phyloP scores from a whole-genome alignment of 768 basidiomycete genomes.

The Lyophyllum semitale region DNA sequence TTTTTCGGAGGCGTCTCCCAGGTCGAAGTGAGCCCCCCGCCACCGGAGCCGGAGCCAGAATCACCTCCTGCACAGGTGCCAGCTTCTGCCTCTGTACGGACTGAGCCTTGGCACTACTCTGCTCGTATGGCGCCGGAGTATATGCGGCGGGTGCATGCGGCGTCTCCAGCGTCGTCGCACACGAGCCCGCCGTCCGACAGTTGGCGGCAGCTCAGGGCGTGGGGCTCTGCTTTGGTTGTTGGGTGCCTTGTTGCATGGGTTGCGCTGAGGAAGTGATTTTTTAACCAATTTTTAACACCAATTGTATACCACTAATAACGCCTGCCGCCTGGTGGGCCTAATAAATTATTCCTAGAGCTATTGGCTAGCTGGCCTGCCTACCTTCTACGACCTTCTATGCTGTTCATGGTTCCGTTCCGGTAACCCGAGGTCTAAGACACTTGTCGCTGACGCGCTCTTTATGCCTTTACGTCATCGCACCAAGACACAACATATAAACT shows the following conservation, averaged over 20 bases:
- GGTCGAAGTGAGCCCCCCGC: constrained; percentile 57
- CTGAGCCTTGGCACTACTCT: not conserved
- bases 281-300: too few species aligned
- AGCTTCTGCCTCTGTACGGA: not conserved
- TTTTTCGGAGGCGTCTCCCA: constrained; percentile 89
- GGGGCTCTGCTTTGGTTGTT: constrained; percentile 29
- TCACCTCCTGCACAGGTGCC: not conserved
- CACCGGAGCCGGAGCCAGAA: not conserved
- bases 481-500: not conserved
- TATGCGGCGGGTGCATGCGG: not conserved
- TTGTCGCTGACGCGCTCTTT: not conserved
- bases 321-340: too few species aligned
- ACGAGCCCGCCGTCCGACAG: not conserved
- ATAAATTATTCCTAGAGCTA: not conserved
- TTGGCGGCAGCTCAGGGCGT: constrained; percentile 23
- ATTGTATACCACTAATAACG: not conserved
- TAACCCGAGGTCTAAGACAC: not conserved
- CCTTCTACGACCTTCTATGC: not conserved
- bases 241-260: constrained; percentile 33
- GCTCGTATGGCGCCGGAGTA: not conserved
- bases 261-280: constrained; percentile 14
- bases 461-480: constrained; percentile 7
- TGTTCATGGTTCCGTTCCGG: not conserved
- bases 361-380: not conserved
- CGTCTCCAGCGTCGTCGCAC: not conserved